Conservation (phyloP, 2,329 filamentous ascomycete genomes). For the Helicocarpus griseus region DNA sequence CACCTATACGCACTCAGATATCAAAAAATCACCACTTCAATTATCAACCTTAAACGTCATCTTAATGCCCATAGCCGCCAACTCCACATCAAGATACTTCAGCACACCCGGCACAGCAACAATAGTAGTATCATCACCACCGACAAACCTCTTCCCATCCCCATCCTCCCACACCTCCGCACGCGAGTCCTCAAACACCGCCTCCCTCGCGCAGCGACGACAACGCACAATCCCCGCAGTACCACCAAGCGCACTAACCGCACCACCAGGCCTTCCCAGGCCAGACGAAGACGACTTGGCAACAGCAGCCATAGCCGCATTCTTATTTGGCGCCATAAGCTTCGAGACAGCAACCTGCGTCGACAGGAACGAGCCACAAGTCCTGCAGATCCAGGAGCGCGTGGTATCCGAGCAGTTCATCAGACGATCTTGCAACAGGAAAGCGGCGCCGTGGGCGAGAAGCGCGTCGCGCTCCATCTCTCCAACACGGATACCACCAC, state of each 20-base stretch:
- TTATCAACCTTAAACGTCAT: slow-evolving; percentile 76
- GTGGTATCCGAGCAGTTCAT: slow-evolving; percentile 96
- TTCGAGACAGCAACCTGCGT: slow-evolving; percentile 50
- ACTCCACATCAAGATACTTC: slow-evolving; percentile 86
- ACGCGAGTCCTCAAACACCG: slow-evolving; percentile 54
- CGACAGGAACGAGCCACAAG: slow-evolving; percentile 82
- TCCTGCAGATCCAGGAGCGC: slow-evolving; percentile 78
- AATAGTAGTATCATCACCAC: slow-evolving; percentile 81
- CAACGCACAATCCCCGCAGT: slow-evolving; percentile 59
- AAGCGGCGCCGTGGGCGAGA: slow-evolving; percentile 88
- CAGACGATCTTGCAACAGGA: slow-evolving; percentile 85
- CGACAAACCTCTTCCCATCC: slow-evolving; percentile 70
- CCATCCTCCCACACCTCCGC: slow-evolving; percentile 82
- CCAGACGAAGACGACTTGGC: slow-evolving; percentile 8
- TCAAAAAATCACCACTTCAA: slow-evolving; percentile 10
- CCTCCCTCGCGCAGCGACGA: slow-evolving; percentile 63
- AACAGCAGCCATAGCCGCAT: slow-evolving; percentile 14
- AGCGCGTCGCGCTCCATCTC: slow-evolving; percentile 98
- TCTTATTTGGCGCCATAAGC: slow-evolving; percentile 12
- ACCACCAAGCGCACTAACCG: slow-evolving; percentile 51
- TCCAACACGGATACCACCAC: slow-evolving; percentile 96
- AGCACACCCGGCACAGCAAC: slow-evolving; percentile 89
- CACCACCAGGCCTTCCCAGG: slow-evolving; percentile 35
- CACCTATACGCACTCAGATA: neutral
- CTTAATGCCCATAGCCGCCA: slow-evolving; percentile 92